Percentiles rank a stretch among this genome's conserved stretches.
phyloP scores from a whole-genome alignment of 2,329 filamentous ascomycete species.

The Phaeoacremonium minimum region DNA sequence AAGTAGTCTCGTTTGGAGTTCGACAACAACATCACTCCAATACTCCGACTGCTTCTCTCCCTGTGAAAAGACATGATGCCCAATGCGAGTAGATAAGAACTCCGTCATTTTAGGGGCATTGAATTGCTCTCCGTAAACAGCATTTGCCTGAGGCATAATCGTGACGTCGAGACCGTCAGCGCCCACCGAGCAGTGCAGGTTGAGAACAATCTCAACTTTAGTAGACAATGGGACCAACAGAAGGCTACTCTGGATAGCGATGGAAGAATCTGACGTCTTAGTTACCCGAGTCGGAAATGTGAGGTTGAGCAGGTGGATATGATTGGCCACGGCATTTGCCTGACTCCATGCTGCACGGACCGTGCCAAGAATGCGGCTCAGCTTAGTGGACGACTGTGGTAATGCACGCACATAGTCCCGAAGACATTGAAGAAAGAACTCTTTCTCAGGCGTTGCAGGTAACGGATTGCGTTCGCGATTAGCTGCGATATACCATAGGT shows the following conservation, averaged over 20 bases:
- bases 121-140: conserved; percentile 76
- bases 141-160: conserved; percentile 50
- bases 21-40: conserved; percentile 53
- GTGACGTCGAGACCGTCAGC: conserved; percentile 49
- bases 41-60: conserved; percentile 27
- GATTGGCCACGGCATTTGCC: conserved; percentile 53
- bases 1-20: conserved; percentile 51
- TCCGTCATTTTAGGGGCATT: conserved; percentile 72
- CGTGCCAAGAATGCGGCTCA: conserved; percentile 52
- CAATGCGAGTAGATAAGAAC: conserved; percentile 56
- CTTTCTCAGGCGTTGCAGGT: conserved; percentile 60
- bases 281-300: conserved; percentile 61
- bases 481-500: conserved; percentile 66
- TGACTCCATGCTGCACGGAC: conserved; percentile 64
- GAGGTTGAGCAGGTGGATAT: conserved; percentile 57
- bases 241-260: conserved; percentile 58
- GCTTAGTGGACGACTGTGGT: conserved; percentile 50
- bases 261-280: conserved; percentile 60
- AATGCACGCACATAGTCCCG: conserved; percentile 62
- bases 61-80: conserved; percentile 24
- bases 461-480: conserved; percentile 46
- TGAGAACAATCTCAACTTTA: conserved; percentile 61
- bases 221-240: conserved; percentile 63
- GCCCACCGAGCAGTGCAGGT: conserved; percentile 41
- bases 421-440: conserved; percentile 72